phyloP scores from a whole-genome alignment of 1,284 basidiomycete genomes.

The Ceratobasidium sp. region DNA sequence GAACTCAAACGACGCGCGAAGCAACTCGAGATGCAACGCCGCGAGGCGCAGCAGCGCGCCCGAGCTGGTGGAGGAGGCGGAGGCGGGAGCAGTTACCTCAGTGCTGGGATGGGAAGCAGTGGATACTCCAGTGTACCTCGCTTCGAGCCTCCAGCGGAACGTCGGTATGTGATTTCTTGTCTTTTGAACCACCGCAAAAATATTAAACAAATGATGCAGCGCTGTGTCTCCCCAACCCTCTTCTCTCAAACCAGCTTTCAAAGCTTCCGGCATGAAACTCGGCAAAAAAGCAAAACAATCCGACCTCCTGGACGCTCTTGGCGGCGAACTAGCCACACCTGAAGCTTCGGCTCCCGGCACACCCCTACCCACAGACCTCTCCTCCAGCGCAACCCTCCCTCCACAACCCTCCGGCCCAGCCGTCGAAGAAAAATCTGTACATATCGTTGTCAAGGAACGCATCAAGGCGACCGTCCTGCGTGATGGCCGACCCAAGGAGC shows the following conservation, averaged over 20 bases:
- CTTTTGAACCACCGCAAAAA: neutral
- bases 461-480: slow-evolving; percentile 85
- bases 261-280: slow-evolving; percentile 97
- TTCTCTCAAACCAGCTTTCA: slow-evolving; percentile 77
- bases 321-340: slow-evolving; percentile 77
- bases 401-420: slow-evolving; percentile 76
- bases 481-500: slow-evolving; percentile 89
- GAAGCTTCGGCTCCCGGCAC: slow-evolving; percentile 63
- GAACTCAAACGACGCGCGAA: slow-evolving; percentile 98
- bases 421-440: slow-evolving; percentile 62
- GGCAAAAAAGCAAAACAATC: slow-evolving; percentile 92
- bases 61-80: slow-evolving; percentile 61
- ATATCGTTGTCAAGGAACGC: slow-evolving; percentile 87
- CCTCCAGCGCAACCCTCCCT: slow-evolving; percentile 62
- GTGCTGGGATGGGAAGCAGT: slow-evolving; percentile 65
- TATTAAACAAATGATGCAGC: neutral
- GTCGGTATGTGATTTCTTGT: slow-evolving; percentile 32
- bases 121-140: slow-evolving; percentile 76
- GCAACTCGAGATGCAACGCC: slow-evolving; percentile 97
- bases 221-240: slow-evolving; percentile 42
- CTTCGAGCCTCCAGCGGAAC: slow-evolving; percentile 66
- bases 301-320: slow-evolving; percentile 88
- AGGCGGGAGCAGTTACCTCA: slow-evolving; percentile 69
- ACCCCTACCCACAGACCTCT: slow-evolving; percentile 59
- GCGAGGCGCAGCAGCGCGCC: slow-evolving; percentile 88